Percentiles rank a stretch among this genome's conserved stretches.
Evolutionary conservation across 2,329 filamentous ascomycete species (phyloP).

Genomic region (Epichloe typhina): DNA sequence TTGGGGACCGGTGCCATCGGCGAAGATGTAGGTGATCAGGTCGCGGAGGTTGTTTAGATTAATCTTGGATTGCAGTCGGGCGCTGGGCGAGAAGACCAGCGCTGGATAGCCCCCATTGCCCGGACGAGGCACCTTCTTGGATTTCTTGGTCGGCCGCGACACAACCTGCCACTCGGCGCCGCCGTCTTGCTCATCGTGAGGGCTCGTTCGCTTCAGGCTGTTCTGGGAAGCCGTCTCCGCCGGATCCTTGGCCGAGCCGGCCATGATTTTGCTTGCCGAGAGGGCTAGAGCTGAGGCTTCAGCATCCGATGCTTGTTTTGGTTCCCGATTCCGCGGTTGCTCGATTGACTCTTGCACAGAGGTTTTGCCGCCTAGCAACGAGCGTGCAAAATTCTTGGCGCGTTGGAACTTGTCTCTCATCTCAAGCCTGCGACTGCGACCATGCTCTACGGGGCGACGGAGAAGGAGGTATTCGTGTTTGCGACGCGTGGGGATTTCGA

Average conservation of each 20-base stretch:
- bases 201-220: constrained; percentile 35
- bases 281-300: neutral
- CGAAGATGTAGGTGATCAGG: constrained; percentile 52
- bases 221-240: constrained; percentile 13
- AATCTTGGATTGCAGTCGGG: constrained; percentile 48
- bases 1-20: constrained; percentile 50
- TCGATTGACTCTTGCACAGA: constrained; percentile 1
- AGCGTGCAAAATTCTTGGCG: constrained; percentile 9
- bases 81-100: constrained; percentile 43
- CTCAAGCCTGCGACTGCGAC: constrained; percentile 7
- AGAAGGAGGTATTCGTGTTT: neutral
- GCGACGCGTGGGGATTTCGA: too few species aligned
- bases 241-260: constrained; percentile 4
- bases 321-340: too few species aligned
- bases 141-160: constrained; percentile 40
- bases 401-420: constrained; percentile 9
- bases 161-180: constrained; percentile 42
- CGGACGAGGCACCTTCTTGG: constrained; percentile 46
- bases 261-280: constrained; percentile 6
- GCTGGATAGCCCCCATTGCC: constrained; percentile 46
- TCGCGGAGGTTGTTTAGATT: constrained; percentile 50
- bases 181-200: constrained; percentile 26
- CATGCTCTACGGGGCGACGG: constrained; percentile 4
- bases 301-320: neutral
- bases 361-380: constrained; percentile 5